These are phyloP conservation scores for Xylogone sp. DNA, from an alignment of 2,329 filamentous ascomycete species.

Conservation along the genomic window DNA sequence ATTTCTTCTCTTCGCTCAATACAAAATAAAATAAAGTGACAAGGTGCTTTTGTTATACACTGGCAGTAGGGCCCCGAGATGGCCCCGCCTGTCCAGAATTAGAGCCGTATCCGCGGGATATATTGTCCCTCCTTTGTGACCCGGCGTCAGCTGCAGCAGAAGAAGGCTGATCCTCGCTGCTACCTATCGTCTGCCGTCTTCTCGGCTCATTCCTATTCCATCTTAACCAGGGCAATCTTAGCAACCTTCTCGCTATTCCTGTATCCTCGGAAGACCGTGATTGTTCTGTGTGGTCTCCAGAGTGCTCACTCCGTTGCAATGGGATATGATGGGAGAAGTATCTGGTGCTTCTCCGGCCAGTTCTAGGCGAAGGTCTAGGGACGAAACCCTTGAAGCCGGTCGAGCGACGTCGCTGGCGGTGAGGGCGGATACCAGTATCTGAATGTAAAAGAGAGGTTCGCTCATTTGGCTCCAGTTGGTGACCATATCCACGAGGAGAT, in stretches of 20 bases:
- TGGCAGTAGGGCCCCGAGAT: neutral
- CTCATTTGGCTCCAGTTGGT: conserved; percentile 17
- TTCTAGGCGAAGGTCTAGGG: conserved; percentile 35
- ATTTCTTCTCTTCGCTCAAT: neutral
- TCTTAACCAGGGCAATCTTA: conserved; percentile 53
- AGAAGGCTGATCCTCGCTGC: neutral
- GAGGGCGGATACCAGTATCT: conserved; percentile 3
- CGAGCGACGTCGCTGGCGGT: conserved; percentile 46
- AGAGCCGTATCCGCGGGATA: neutral
- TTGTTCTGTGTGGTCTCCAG: conserved; percentile 26
- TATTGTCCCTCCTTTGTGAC: neutral
- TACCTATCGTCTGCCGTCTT: conserved; percentile 1
- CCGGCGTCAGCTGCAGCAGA: neutral
- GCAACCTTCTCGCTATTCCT: conserved; percentile 41
- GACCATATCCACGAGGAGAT: neutral
- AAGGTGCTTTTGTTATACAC: neutral
- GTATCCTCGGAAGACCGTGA: conserved; percentile 45
- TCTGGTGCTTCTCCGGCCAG: neutral
- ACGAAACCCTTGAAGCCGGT: conserved; percentile 61
- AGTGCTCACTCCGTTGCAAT: neutral
- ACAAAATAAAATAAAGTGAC: neutral
- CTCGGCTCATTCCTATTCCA: conserved; percentile 16
- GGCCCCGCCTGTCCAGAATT: neutral
- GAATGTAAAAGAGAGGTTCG: conserved; percentile 19
- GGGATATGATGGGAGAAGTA: neutral